Evolutionary conservation across 805 yeast species (phyloP), one percentile per base, ranked within the genome.

Genomic region (Barnettozyma populi): DNA sequence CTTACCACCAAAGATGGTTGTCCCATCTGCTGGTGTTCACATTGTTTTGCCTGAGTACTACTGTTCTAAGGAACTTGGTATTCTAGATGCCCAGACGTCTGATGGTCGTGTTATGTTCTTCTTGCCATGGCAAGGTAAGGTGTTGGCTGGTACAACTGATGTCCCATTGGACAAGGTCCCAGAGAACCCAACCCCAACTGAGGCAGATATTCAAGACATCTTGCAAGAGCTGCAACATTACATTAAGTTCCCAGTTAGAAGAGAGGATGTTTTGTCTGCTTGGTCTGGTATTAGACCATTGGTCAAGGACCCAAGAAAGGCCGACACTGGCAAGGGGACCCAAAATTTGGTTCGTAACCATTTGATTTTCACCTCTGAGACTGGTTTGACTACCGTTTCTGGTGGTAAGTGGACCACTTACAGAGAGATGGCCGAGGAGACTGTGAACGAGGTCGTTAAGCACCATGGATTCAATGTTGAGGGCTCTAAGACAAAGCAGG

Each of bases 381-480:
- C 85, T 47, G 94, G 92, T 23, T 76, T 90, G 57, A 74, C 90
- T 36, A 90, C 98, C 36, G 86, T 90, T 56, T 84, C 95, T 18
- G 98, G 97, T 61, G 98, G 98, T 66, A 90, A 90, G 72, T 90
- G 98, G 98, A 90, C 98, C 46, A 90, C 98, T 34, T 92, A 90
- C 74, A 79, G 97, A 72, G 95, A 89, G 72, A 90, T 90, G 97
- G 96, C 97, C 20, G 83, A 90, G 71, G 96, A 92, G 71, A 87
- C 96, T 40, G 82, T 90, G 41, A 83, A 87, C 66, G 80, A 79
- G 56, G 80, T 86, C 46, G 74, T 87, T 42, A 73, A 78, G 61
- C 69, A 70, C 44, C 72, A 75, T 45, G 58, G 68, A 42, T 69
- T 75, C 48, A 54, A 64, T 36, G 73, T 72, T 43, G 64, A 66